Base-by-base conservation (phyloP, 2,329 filamentous ascomycete genomes). In the Colletotrichum sp. region DNA sequence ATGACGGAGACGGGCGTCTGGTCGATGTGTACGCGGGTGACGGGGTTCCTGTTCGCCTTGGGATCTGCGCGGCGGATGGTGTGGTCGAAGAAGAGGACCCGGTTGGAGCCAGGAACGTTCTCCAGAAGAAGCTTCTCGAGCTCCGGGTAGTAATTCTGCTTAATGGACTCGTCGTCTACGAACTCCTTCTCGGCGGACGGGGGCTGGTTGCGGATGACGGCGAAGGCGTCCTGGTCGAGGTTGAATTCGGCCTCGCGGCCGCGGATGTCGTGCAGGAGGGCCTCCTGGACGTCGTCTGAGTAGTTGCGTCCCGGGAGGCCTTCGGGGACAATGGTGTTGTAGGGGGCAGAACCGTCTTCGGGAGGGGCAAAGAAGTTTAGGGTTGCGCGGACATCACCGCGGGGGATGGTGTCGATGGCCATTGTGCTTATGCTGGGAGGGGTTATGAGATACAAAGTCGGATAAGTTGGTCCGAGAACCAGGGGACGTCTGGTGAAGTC, bases 21-120 rank as follows among this genome's bases (percentile, higher is more conserved):
- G 83, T 98, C 96, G 77, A 98, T 94, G 84, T 98, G 96, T 0
- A 94, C 94, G 55, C 90, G 85, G 15, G 88, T 91, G 0, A 98
- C 95, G 3, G 96, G 95, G 2, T 86, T 88, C 64, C 95, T 91
- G n/a, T 84, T 83, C 0, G 94, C 90, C 69, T 87, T 84, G 0
- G 92, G 89, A 3, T 85, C 82, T 13, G 91, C 88, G 57, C 94
- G 91, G n/a, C 96, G 93, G 83, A 98, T 92, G 9, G 95, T 98
- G 87, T 98, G 95, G 87, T 98, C 95, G 85, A 98, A 98, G 82
- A 98, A 87, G 79, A 95, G 87, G 34, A 98, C 88, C 6, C 89
- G 89, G 72, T 90, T 89, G 30, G 91, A 89, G 69, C 93, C 94
- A 0, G 93, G 92, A 18, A 98, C 88, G 73, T 91, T 84, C 16